Percentiles rank a stretch among this genome's conserved stretches.
Evolutionary conservation across 2,329 filamentous ascomycete species (phyloP).

Genomic region (Botrytis deweyae): DNA sequence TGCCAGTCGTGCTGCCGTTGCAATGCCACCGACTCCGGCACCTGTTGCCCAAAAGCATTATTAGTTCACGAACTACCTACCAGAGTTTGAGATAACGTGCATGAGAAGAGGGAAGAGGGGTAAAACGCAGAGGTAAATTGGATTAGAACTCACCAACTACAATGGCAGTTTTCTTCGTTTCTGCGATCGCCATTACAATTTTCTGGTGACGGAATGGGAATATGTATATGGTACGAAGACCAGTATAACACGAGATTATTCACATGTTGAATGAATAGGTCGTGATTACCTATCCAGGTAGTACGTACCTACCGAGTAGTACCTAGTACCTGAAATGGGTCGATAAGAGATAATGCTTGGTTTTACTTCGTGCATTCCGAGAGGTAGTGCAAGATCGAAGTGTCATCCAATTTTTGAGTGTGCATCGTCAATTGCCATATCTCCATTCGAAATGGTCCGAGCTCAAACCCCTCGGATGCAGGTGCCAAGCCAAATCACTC

Average conservation of each 20-base stretch:
- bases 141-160: conserved; percentile 48
- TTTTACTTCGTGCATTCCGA: background rate
- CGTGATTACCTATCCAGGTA: background rate
- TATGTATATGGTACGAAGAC: conserved; percentile 26
- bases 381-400: background rate
- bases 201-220: background rate
- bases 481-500: background rate
- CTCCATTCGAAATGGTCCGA: background rate
- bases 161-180: conserved; percentile 48
- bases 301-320: background rate
- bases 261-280: conserved; percentile 27
- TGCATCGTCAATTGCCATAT: background rate
- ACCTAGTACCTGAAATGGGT: background rate
- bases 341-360: background rate
- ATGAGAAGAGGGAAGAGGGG: background rate
- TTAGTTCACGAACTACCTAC: conserved; percentile 10
- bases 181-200: conserved; percentile 29
- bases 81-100: background rate
- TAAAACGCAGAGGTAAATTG: background rate
- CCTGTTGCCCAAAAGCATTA: conserved; percentile 44
- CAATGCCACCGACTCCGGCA: conserved; percentile 69
- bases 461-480: background rate
- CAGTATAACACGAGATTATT: conserved; percentile 23
- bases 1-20: conserved; percentile 69
- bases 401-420: background rate